These are phyloP conservation scores for Starmera caribaea DNA, from an alignment of 805 yeast genomes.

Conservation along the genomic window DNA sequence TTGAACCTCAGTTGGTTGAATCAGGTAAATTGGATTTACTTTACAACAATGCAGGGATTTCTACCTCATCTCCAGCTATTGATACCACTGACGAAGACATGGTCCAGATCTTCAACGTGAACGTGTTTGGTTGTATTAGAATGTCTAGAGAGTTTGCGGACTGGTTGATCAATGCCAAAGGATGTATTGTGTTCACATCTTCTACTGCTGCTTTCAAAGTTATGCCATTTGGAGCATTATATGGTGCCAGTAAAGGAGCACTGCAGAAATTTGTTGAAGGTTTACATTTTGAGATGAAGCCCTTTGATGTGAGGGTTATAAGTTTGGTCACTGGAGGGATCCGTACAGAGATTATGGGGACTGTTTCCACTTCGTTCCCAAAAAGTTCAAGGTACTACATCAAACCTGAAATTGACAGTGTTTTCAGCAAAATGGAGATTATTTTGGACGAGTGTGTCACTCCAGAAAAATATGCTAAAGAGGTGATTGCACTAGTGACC, in stretches of 20 bases:
- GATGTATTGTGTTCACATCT: constrained; percentile 66
- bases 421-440: too few relatives aligned
- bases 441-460: too few relatives aligned
- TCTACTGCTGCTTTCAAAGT: constrained; percentile 59
- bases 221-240: constrained; percentile 62
- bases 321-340: constrained; percentile 74
- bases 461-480: too few relatives aligned
- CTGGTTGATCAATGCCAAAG: constrained; percentile 52
- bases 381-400: constrained; percentile 39
- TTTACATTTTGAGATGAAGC: constrained; percentile 56
- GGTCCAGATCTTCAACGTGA: constrained; percentile 47
- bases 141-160: constrained; percentile 47
- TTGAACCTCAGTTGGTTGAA: constrained; percentile 28
- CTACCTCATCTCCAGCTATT: constrained; percentile 61
- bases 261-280: constrained; percentile 60
- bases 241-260: constrained; percentile 66
- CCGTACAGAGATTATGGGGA: constrained; percentile 53
- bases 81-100: constrained; percentile 52
- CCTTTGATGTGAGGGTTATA: constrained; percentile 61
- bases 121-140: constrained; percentile 62
- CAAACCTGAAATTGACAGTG: too few relatives aligned
- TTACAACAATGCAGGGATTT: constrained; percentile 73
- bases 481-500: too few relatives aligned
- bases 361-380: constrained; percentile 45
- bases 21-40: constrained; percentile 47